Conservation (phyloP, 2,329 filamentous ascomycete species). For the Cadophora gregata region DNA sequence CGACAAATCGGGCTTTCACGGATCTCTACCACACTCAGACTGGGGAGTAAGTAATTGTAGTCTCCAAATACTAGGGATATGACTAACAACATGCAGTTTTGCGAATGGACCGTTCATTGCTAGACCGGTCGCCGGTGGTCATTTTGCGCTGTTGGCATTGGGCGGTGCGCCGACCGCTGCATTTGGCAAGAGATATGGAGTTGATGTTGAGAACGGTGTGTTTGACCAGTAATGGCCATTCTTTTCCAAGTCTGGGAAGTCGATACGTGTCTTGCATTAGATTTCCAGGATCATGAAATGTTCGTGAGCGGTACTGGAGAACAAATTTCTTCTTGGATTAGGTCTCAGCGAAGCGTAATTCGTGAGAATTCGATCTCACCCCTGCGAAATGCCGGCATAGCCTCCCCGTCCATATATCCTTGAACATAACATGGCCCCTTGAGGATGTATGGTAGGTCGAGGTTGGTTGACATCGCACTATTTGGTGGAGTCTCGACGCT, state of each 20-base stretch:
- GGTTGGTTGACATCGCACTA: neutral
- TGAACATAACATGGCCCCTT: neutral
- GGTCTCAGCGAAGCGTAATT: neutral
- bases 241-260: no score
- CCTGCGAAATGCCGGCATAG: neutral
- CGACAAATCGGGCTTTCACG: conserved; percentile 73
- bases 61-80: conserved; percentile 2
- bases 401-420: neutral
- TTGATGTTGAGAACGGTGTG: neutral
- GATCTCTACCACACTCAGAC: conserved; percentile 78
- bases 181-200: conserved; percentile 7
- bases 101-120: conserved; percentile 64
- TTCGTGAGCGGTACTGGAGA: no score
- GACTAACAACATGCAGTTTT: conserved; percentile 26
- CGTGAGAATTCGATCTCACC: neutral
- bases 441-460: neutral
- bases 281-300: no score
- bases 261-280: no score
- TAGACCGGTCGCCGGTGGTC: conserved; percentile 78
- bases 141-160: conserved; percentile 76
- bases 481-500: neutral
- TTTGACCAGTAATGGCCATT: no score
- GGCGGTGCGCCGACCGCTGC: conserved; percentile 27
- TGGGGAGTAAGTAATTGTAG: conserved; percentile 61
- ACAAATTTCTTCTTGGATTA: no score